phyloP scores from a whole-genome alignment of 2,329 filamentous ascomycete species.

The Coniella lustricola region DNA sequence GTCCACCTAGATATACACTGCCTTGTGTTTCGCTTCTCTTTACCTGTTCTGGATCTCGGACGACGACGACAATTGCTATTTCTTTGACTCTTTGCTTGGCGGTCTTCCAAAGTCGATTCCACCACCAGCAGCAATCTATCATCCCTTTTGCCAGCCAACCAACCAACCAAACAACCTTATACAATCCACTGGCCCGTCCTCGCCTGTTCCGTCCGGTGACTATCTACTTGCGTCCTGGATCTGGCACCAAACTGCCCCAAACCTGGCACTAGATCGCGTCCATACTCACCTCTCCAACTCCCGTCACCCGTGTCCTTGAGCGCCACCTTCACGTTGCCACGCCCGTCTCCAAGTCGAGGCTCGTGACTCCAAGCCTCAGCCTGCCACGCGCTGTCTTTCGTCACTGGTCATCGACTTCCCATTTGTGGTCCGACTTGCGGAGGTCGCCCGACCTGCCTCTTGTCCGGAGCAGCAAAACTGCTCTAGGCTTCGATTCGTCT shows the following conservation, averaged over 20 bases:
- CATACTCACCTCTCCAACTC: slow-evolving; percentile 3
- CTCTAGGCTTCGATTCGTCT: slow-evolving; percentile 13
- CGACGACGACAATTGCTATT: slow-evolving; percentile 4
- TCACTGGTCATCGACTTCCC: slow-evolving; percentile 10
- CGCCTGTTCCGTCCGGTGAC: slow-evolving; percentile 10
- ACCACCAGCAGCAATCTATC: too few species aligned
- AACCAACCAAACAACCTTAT: background rate
- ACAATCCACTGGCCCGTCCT: background rate
- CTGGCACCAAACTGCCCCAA: slow-evolving; percentile 5
- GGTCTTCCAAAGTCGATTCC: too few species aligned
- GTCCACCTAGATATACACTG: background rate
- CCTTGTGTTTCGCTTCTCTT: background rate
- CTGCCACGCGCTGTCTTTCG: slow-evolving; percentile 14
- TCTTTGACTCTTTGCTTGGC: too few species aligned
- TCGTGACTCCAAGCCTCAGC: slow-evolving; percentile 5
- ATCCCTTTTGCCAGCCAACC: background rate
- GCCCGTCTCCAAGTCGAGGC: slow-evolving; percentile 6
- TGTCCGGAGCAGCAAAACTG: slow-evolving; percentile 16
- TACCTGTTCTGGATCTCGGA: slow-evolving; percentile 6
- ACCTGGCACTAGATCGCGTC: slow-evolving; percentile 2
- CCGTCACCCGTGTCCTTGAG: slow-evolving; percentile 7
- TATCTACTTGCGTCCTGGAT: slow-evolving; percentile 11
- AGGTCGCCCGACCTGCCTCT: slow-evolving; percentile 10
- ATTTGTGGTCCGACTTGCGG: slow-evolving; percentile 7
- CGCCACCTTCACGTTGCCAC: slow-evolving; percentile 3